phyloP scores from a whole-genome alignment of 2,329 filamentous ascomycete species.

The Aspergillus transmontanensis region DNA sequence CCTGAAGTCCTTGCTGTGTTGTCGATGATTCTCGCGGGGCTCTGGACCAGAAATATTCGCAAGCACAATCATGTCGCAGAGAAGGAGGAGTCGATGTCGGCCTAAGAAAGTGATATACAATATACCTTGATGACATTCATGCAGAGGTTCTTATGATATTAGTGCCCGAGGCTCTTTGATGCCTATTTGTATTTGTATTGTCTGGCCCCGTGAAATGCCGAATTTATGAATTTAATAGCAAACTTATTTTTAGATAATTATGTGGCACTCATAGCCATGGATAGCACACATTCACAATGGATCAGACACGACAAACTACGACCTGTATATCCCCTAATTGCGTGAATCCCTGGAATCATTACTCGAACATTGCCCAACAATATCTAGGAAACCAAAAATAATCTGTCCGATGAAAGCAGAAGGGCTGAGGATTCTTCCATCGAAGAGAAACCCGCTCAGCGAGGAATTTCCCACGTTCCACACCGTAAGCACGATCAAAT shows the following conservation, averaged over 20 bases:
- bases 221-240: neutral
- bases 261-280: neutral
- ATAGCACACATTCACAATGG: neutral
- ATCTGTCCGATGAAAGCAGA: neutral
- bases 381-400: neutral
- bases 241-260: neutral
- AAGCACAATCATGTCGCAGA: neutral
- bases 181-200: neutral
- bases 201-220: neutral
- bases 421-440: neutral
- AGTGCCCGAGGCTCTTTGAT: neutral
- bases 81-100: neutral
- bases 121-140: neutral
- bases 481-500: neutral
- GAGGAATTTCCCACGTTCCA: neutral
- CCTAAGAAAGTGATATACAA: neutral
- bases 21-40: constrained; percentile 22
- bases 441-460: neutral
- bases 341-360: neutral
- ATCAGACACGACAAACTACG: neutral
- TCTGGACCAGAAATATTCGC: neutral
- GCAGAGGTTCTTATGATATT: too few species aligned
- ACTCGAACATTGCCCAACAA: neutral
- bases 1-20: constrained; percentile 26
- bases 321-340: too few species aligned